Base-by-base conservation (phyloP, 2,329 filamentous ascomycete genomes). In the Epichloe gansuensis region DNA sequence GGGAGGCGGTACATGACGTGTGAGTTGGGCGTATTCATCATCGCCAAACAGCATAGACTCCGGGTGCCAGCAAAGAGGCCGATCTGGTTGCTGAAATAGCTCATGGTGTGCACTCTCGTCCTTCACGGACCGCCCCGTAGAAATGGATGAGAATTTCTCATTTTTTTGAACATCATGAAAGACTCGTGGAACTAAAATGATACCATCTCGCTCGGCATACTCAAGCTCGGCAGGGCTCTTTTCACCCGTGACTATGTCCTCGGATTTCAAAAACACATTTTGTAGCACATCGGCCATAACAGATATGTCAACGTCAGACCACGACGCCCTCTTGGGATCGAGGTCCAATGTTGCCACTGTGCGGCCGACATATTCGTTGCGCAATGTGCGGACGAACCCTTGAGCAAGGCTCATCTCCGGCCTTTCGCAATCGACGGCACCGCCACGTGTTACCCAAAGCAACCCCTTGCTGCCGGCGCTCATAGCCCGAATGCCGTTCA, bases 401-500 rank as follows among this genome's bases (percentile, higher is more conserved):
- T 11, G 25, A 9, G 25, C 25, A 34, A 46, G 44, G 12, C 25
- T 21, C 17, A 46, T 21, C 13, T 35, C 25, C 5, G 44, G 44
- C 12, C 25, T 11, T 21, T 50, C 27, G 27, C 47, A 50, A 11
- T 50, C 53, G 23, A 50, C 31, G n/a, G 50, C 36, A 5, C 46
- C 53, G n/a, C 52, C 52, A 7, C 46, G 41, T 5, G 50, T 54
- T 4, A 54, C 41, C 53, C 53, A 54, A 5, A 54, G 25, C 12
- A 54, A 44, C 7, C 53, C 53, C 12, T 48, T 50, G 39, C 50
- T 49, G 9, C 21, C 40, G 3, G 41, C 46, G 6, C 6, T 25
- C 41, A 54, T 50, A 4, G 38, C 40, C 11, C 47, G 41, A 17
- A 54, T 48, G 1, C n/a, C 47, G n/a, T 52, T 41, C 3, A 54